phyloP scores from a whole-genome alignment of 768 basidiomycete genomes.

The Hericium rajendrae region DNA sequence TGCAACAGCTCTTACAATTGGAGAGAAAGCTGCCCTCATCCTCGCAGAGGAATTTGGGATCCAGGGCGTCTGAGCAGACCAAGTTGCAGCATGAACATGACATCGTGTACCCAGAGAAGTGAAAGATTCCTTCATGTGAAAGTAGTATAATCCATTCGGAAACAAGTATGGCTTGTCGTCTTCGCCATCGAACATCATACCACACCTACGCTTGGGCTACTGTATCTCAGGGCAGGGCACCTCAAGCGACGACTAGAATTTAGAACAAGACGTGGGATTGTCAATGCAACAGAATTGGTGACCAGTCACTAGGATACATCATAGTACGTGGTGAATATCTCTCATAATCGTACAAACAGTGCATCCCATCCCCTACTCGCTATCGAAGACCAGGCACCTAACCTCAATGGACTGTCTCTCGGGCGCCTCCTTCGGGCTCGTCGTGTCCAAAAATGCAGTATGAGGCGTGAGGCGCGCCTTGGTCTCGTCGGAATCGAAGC shows the following conservation, averaged over 20 bases:
- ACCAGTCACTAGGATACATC: not conserved
- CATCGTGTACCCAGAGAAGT: too few relatives aligned
- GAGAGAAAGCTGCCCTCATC: slow-evolving; percentile 50
- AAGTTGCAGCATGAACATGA: too few relatives aligned
- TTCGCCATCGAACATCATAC: too few relatives aligned
- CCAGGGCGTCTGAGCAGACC: not conserved
- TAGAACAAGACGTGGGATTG: not conserved
- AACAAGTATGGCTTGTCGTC: too few relatives aligned
- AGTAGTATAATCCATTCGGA: too few relatives aligned
- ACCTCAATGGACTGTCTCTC: slow-evolving; percentile 36
- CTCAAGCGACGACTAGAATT: not conserved
- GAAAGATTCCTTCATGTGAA: too few relatives aligned
- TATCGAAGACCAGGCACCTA: slow-evolving; percentile 33
- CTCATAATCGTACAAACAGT: not conserved
- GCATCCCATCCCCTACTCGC: slow-evolving; percentile 18
- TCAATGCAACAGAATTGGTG: not conserved
- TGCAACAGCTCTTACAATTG: slow-evolving; percentile 33
- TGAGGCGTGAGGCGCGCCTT: slow-evolving; percentile 34
- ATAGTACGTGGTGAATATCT: not conserved
- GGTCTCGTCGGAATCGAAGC: slow-evolving; percentile 33
- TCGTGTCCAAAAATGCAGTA: slow-evolving; percentile 29
- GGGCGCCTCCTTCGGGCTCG: slow-evolving; percentile 26
- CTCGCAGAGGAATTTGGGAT: slow-evolving; percentile 41
- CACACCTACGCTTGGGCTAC: too few relatives aligned
- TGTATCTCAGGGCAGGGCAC: too few relatives aligned